Base-by-base conservation (phyloP, 768 basidiomycete species). In the Mycena floridula region DNA sequence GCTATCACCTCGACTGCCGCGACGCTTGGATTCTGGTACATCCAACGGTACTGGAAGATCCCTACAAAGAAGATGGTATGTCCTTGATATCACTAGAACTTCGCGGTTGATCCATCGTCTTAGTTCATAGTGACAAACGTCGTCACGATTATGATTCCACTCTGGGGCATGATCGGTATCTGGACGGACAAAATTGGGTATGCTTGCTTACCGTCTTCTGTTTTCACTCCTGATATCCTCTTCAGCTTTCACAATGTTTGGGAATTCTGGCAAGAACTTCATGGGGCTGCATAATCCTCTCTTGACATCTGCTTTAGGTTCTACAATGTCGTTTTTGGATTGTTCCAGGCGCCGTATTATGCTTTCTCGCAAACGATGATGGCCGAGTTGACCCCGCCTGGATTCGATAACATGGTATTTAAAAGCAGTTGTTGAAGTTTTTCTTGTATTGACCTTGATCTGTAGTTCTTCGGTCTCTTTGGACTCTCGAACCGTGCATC, bases 341-440 rank as follows among this genome's bases (percentile, higher is more conserved):
- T 90, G 7, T 89, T 89, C 71, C 85, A 90, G 65, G 85, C 85
- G 1, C 89, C 89, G 0, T 93, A 89, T 63, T 92, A 88, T 57
- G 86, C 90, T 1, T 89, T 85, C 57, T 80, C 87, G 3, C 82
- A 87, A 57, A 89, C 85, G 0, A 85, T 88, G 83, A 89, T 89
- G 86, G 85, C 86, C 1, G 90, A 93, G 60, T 75, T 94, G 9
- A 81, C 85, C 5, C 89, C 89, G 11, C 85, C 87, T 1, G 90
- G 89, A 1, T 92, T 87, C 55, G 89, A 92, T 53, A 88, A 89
- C 56, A 89, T 79, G 78, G 77, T 74, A 45, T 18, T 56, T n/a
- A n/a, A n/a, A n/a, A 43, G 25, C 23, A 9, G n/a, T 27, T 11
- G 1, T 21, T 35, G 12, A 27, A 9, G 28, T 32, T 32, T 32